Base-by-base conservation (phyloP, 192 early-diverging fungal genomes). In the Globomyces pollinis-pini region DNA sequence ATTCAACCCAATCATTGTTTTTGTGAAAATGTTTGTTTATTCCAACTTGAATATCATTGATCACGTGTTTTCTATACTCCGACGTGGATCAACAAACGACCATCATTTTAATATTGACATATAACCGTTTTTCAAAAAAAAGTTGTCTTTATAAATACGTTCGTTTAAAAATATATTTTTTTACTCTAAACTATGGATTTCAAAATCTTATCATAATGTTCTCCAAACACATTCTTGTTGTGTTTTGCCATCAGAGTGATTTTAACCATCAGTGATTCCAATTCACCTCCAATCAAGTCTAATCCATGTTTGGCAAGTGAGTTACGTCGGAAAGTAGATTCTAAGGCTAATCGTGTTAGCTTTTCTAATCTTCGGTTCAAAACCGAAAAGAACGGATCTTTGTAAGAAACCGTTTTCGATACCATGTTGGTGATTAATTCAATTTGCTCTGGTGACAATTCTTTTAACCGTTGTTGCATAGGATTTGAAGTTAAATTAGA, bases 121-220 rank as follows among this genome's bases (percentile, higher is more conserved):
- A n/a, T n/a, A n/a, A n/a, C n/a, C n/a, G n/a, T n/a, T n/a, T n/a
- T n/a, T n/a, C n/a, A n/a, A n/a, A n/a, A n/a, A n/a, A n/a, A n/a
- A n/a, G n/a, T n/a, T n/a, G n/a, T n/a, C n/a, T n/a, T n/a, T n/a
- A n/a, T n/a, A n/a, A n/a, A n/a, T n/a, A n/a, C n/a, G n/a, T n/a
- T n/a, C n/a, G n/a, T n/a, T n/a, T n/a, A n/a, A n/a, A n/a, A n/a
- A n/a, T n/a, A n/a, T n/a, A n/a, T n/a, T n/a, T n/a, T n/a, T n/a
- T n/a, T n/a, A n/a, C n/a, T n/a, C n/a, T n/a, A n/a, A n/a, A n/a
- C 15, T n/a, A n/a, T n/a, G n/a, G n/a, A n/a, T n/a, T 54, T 62
- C 59, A 85, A 43, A 43, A 86, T 79, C 2, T 59, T 69, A 57
- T 86, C 80, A 56, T 86, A 86, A 64, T 76, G 75, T 21, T 59